Evolutionary conservation across 805 yeast species (phyloP), one percentile per base, ranked within the genome.

Genomic region (Saccharomycopsis sp.): DNA sequence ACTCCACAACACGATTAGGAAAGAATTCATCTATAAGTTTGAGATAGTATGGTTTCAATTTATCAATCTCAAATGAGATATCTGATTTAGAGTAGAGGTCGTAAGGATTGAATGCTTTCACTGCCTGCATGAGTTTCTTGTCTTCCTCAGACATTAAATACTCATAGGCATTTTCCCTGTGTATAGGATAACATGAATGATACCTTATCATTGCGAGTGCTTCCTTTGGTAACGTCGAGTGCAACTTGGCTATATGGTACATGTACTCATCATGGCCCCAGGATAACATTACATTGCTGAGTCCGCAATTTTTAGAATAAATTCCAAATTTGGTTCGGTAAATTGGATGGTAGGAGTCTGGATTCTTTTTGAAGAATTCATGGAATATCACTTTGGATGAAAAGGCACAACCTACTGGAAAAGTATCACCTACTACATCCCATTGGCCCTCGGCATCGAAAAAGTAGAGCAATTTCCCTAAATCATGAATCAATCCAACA

Each of bases 211-310:
- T 85, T 1, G 90, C 89, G 56, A 85, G 72, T 0, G 81, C 90
- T 67, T 84, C 86, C 5, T 77, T 78, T 1, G 89, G 89, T 52
- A 85, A 71, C 1, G 77, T 79, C 14, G 87, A 83, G 65, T 83
- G 85, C 58, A 76, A 74, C 67, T 83, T 85, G 12, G 88, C 88
- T 35, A 85, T 73, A 65, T 85, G 88, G 64, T 84, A 85, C 87
- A 85, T 84, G 69, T 85, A 85, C 66, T 85, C 91, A 68, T 85
- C 91, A 65, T 85, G 91, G 3, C 91, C 91, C 90, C 89, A 85
- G 58, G 87, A 82, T 49, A 85, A 69, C 86, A 85, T 83, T 25
- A 85, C 87, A 47, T 82, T 81, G 59, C 82, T 87, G 41, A 85
- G 68, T 0, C 91, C 91, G 68, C 89, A 84, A 60, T 80, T 75